Evolutionary conservation across 2,329 filamentous ascomycete genomes (phyloP), one percentile per base, ranked within the genome.

Genomic region (Aspergillus glaucus): DNA sequence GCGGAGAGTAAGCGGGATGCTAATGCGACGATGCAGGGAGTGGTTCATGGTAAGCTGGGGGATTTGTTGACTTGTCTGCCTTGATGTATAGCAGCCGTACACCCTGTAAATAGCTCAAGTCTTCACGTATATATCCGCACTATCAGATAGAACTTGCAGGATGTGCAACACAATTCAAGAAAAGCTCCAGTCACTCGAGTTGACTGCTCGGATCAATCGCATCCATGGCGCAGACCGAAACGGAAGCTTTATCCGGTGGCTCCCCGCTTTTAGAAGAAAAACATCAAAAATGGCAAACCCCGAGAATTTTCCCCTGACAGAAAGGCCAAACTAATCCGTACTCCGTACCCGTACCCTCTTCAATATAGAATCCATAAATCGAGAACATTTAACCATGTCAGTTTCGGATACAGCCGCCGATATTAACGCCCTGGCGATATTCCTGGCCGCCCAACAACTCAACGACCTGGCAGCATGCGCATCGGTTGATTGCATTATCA

Each of bases 1-100:
- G 78, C 82, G 9, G 67, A 63, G 2, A 77, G 81, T 50, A 87
- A 86, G 76, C 74, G 73, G 1, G 84, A 83, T 45, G 79, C 77
- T 0, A 62, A 74, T 50, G 74, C 74, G 39, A 75, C 69, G 2
- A 63, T 70, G 59, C 81, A 84, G 69, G 69, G 62, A 3, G 61
- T 70, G 21, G 79, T 83, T 41, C 49, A 78, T 54, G 61, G 74
- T 15, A 82, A 78, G 63, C 56, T 84, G 50, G 62, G 66, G 10
- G 62, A 63, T 34, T 62, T 81, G 21, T 55, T 82, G 50, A 69
- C 66, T 8, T 80, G 78, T 57, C 52, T 79, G 53, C 65, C 73
- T 28, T 69, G 50, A 60, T 19, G 46, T 48, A 28, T 28, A 32
- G 19, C 30, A 6, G 9, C 15, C 10, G 42, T 41, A 42, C 6